phyloP scores from a whole-genome alignment of 108 stramenopile species.

The Conticribra weissflogii region DNA sequence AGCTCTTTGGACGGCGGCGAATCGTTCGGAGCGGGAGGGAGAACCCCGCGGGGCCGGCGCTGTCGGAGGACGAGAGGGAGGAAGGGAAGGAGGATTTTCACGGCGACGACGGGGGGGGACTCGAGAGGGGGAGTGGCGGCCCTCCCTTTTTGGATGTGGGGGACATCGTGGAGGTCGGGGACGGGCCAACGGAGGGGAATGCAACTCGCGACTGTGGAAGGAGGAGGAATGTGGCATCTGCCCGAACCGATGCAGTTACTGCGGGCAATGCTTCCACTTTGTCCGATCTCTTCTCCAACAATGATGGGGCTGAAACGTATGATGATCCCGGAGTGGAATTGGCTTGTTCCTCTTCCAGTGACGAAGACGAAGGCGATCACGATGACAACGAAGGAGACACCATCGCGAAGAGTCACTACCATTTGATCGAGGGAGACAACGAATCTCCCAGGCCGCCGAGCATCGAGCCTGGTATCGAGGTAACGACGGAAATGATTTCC shows the following conservation, averaged over 20 bases:
- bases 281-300: background rate
- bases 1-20: background rate
- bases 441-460: conserved; percentile 1
- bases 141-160: background rate
- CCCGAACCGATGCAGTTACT: background rate
- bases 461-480: background rate
- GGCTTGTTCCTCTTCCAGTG: conserved; percentile 23
- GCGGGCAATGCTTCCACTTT: background rate
- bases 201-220: no score
- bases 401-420: conserved; percentile 23
- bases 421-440: conserved; percentile 14
- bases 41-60: conserved; percentile 23
- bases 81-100: background rate
- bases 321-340: conserved; percentile 17
- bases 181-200: no score
- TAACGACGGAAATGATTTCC: background rate
- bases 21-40: conserved; percentile 12
- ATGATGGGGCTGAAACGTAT: conserved; percentile 2
- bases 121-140: background rate
- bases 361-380: conserved; percentile 13
- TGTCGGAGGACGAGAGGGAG: conserved; percentile 23
- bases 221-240: no score
- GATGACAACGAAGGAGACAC: conserved; percentile 16
- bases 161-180: no score
- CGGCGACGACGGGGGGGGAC: background rate